Percentiles rank a stretch among this genome's conserved stretches.
Evolutionary conservation across 306 rosid genomes (phyloP).

Genomic region (Vicia villosa): DNA sequence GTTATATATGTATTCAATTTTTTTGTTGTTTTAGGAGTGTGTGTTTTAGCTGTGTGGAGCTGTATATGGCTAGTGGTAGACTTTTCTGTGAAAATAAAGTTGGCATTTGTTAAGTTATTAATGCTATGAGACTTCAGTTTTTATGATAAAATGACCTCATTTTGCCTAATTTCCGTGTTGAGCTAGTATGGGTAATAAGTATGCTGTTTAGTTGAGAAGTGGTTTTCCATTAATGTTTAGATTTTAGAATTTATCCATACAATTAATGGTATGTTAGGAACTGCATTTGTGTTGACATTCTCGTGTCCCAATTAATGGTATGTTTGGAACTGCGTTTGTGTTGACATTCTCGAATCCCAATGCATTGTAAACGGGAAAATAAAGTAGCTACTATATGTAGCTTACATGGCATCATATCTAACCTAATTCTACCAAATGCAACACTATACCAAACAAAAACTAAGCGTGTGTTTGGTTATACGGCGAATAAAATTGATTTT

Average conservation of each 20-base stretch:
- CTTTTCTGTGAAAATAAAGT: background rate
- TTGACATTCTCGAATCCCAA: too few relatives aligned
- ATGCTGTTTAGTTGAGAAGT: constrained; percentile 5
- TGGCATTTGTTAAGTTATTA: constrained; percentile 1
- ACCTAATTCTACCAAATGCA: too few relatives aligned
- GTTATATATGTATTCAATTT: background rate
- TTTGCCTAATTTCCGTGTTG: constrained; percentile 3
- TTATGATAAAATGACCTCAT: constrained; percentile 13
- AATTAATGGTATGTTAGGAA: background rate
- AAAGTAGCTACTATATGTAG: too few relatives aligned
- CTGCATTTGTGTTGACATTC: too few relatives aligned
- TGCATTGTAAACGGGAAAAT: too few relatives aligned
- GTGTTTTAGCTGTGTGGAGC: constrained; percentile 17
- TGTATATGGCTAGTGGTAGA: background rate
- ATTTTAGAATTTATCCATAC: constrained; percentile 9
- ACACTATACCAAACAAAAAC: too few relatives aligned
- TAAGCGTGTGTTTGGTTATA: too few relatives aligned
- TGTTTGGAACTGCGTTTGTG: too few relatives aligned
- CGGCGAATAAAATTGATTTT: too few relatives aligned
- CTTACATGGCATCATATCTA: too few relatives aligned
- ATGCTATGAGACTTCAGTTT: background rate
- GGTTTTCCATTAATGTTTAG: constrained; percentile 13
- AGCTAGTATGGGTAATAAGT: background rate
- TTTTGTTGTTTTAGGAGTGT: constrained; percentile 9
- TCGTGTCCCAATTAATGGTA: background rate